phyloP scores from a whole-genome alignment of 2,329 filamentous ascomycete species.

The Neophaeococcomyces aloes region DNA sequence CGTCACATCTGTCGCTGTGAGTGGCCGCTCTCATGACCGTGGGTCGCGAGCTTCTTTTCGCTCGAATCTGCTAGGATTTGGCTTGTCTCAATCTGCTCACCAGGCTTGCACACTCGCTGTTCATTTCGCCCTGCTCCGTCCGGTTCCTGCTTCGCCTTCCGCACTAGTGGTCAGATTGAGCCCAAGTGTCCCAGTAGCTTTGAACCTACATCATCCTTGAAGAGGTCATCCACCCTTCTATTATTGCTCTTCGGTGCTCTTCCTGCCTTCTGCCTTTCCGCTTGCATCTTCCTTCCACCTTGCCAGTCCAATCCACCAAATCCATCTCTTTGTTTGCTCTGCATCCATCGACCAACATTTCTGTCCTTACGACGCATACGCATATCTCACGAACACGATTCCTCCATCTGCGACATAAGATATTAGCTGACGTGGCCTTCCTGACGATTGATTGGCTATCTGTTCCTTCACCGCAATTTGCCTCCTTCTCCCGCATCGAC shows the following conservation, averaged over 20 bases:
- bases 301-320: background rate
- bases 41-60: too few relatives aligned
- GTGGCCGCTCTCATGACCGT: too few relatives aligned
- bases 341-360: background rate
- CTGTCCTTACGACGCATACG: constrained; percentile 6
- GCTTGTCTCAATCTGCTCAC: too few relatives aligned
- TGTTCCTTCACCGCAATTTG: constrained; percentile 8
- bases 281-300: constrained; percentile 8
- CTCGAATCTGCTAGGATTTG: too few relatives aligned
- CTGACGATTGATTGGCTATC: constrained; percentile 3
- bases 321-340: background rate
- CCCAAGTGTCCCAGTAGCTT: constrained; percentile 1
- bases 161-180: too few relatives aligned
- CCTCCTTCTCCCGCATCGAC: constrained; percentile 5
- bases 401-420: background rate
- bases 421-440: constrained; percentile 8
- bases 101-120: too few relatives aligned
- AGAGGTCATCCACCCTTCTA: background rate
- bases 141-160: too few relatives aligned
- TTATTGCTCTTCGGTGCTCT: constrained; percentile 5
- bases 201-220: too few relatives aligned
- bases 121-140: too few relatives aligned
- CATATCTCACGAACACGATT: background rate
- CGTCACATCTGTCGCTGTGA: too few relatives aligned
- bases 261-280: constrained; percentile 7